Base-by-base conservation (phyloP, 2,329 filamentous ascomycete genomes). In the Onygena corvina region DNA sequence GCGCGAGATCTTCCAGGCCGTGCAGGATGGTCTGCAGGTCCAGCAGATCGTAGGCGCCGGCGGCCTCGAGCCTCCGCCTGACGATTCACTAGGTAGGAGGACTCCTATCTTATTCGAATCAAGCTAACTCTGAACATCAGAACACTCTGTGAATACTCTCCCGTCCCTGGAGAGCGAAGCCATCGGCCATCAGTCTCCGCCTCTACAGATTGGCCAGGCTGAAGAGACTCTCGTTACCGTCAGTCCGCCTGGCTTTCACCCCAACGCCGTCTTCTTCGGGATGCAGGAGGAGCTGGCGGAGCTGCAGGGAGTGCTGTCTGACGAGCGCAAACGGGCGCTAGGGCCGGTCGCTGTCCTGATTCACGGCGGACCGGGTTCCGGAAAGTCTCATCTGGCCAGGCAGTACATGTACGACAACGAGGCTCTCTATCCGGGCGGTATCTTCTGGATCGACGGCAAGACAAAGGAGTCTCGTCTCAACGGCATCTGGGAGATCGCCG, bases 371-470 rank as follows among this genome's bases (percentile, higher is more conserved):
- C 77, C 80, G 1, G 82, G 82, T 1, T 76, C 76, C 11, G 82
- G 82, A 2, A 86, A 86, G 63, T 80, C 79, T 1, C 81, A 84
- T 57, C 66, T 85, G 11, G 80, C 80, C 23, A 72, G 81, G 2
- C 72, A 85, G 61, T 85, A 84, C 59, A 74, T 83, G 25, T 83
- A 79, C 56, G 62, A 69, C 3, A 75, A 83, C 56, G 75, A 71
- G 30, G 64, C 71, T 3, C 67, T 76, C 52, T 85, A 81, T 56
- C 74, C 76, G 0, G 80, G 80, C 1, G 82, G 82, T 1, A 71
- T 84, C 36, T 86, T 83, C 61, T 86, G 82, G 82, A 72, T 84
- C 12, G 74, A 79, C 45, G 77, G 79, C 6, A 81, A 79, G 54
- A 77, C 76, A 1, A 60, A 70, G 2, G 67, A 76, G 47, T 78